Percentiles rank a stretch among this genome's conserved stretches.
Evolutionary conservation across 2,329 filamentous ascomycete species (phyloP).

Genomic region (Zalaria obscura): DNA sequence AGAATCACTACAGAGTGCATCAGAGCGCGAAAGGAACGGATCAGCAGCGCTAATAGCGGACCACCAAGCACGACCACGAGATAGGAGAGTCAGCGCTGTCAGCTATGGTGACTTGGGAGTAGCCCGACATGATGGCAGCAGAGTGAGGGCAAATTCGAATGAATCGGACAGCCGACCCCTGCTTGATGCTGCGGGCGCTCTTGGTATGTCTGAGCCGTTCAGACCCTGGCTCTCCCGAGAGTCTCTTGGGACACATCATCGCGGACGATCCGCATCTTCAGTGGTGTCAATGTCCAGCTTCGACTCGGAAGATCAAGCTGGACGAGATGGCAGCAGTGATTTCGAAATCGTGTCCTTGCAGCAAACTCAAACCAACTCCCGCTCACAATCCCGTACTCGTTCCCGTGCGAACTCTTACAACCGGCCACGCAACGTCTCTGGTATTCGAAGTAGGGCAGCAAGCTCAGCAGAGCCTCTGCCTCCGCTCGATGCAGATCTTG

Average conservation of each 20-base stretch:
- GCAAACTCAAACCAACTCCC: constrained; percentile 10
- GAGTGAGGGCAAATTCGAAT: constrained; percentile 56
- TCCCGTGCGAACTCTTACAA: constrained; percentile 1
- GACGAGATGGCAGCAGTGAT: constrained; percentile 20
- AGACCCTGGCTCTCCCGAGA: constrained; percentile 15
- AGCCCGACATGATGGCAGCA: constrained; percentile 62
- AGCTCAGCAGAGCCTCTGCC: constrained; percentile 7
- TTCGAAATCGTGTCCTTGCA: constrained; percentile 29
- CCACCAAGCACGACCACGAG: constrained; percentile 45
- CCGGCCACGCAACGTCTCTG: constrained; percentile 6
- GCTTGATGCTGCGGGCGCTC: constrained; percentile 56
- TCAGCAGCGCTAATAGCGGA: constrained; percentile 39
- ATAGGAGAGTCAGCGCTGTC: constrained; percentile 58
- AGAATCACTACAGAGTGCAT: constrained; percentile 40
- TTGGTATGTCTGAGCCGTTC: constrained; percentile 23
- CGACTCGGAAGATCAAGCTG: constrained; percentile 14
- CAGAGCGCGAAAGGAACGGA: constrained; percentile 23
- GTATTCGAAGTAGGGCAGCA: constrained; percentile 14
- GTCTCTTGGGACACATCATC: constrained; percentile 20
- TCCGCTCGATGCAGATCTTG: constrained; percentile 17
- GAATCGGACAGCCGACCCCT: constrained; percentile 61
- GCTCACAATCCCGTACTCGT: constrained; percentile 9
- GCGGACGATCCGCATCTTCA: constrained; percentile 29
- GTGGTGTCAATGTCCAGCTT: constrained; percentile 22
- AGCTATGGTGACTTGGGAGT: constrained; percentile 65